Evolutionary conservation across 495 filamentous ascomycete species (phyloP).

Genomic region (Hyaloscypha hepaticicola): DNA sequence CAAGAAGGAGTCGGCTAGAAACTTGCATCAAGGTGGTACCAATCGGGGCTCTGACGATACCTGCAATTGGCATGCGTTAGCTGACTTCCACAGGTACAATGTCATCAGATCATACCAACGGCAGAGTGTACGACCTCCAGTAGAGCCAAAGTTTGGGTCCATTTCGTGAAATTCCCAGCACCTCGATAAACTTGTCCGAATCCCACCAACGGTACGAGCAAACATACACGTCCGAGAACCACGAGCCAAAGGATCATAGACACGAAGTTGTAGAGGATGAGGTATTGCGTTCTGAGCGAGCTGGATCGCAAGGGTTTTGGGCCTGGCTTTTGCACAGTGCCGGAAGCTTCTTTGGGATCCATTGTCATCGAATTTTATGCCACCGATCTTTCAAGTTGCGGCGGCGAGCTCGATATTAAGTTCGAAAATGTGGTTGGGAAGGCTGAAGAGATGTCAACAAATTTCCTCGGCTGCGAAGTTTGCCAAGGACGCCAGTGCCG

Average conservation of each 20-base stretch:
- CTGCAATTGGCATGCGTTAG: constrained; percentile 38
- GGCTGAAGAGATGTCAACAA: background rate
- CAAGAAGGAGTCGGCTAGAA: constrained; percentile 73
- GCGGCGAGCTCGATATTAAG: background rate
- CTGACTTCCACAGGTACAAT: background rate
- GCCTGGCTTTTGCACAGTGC: constrained; percentile 18
- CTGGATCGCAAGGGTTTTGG: constrained; percentile 31
- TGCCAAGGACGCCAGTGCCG: background rate
- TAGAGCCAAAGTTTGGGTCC: constrained; percentile 78
- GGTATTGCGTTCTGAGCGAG: constrained; percentile 56
- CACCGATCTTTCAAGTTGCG: background rate
- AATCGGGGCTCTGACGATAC: constrained; percentile 81
- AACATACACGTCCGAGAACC: constrained; percentile 58
- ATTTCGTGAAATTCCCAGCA: constrained; percentile 64
- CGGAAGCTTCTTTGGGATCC: constrained; percentile 5
- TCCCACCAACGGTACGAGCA: constrained; percentile 47
- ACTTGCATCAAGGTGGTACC: constrained; percentile 89
- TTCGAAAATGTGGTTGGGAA: background rate
- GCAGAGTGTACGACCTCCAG: constrained; percentile 81
- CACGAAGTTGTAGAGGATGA: constrained; percentile 78
- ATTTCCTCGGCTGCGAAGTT: background rate
- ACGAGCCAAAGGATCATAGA: constrained; percentile 73
- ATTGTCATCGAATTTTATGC: background rate
- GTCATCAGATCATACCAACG: constrained; percentile 48
- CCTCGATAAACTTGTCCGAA: constrained; percentile 50